Evolutionary conservation across 2,329 filamentous ascomycete genomes (phyloP).

Genomic region (Westerdykella sp.): DNA sequence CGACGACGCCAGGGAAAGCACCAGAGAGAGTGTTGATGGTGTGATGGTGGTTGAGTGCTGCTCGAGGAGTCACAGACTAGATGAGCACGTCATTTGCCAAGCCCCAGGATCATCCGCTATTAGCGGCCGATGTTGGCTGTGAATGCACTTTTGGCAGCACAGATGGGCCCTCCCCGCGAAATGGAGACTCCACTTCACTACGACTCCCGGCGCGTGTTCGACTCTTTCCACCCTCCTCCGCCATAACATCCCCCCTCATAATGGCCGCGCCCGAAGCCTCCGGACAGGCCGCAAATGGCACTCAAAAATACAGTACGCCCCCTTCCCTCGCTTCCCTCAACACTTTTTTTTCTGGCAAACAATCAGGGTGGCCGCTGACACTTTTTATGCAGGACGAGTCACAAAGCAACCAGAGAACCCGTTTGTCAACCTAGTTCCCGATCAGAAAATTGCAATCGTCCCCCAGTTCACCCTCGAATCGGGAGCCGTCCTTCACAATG

Average conservation of each 20-base stretch:
- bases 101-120: constrained; percentile 12
- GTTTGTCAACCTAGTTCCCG: constrained; percentile 75
- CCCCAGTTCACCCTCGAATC: constrained; percentile 91
- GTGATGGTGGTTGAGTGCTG: neutral
- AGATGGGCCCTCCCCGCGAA: constrained; percentile 23
- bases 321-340: neutral
- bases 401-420: constrained; percentile 79
- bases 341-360: constrained; percentile 4
- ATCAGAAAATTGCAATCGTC: constrained; percentile 80
- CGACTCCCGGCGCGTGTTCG: constrained; percentile 9
- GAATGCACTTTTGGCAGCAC: constrained; percentile 13
- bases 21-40: neutral
- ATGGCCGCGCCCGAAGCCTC: constrained; percentile 16
- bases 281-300: constrained; percentile 15
- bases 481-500: constrained; percentile 73
- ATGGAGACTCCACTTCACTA: constrained; percentile 11
- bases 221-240: constrained; percentile 4
- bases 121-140: constrained; percentile 16
- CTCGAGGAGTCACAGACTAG: neutral
- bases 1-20: neutral
- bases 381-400: constrained; percentile 25
- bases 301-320: constrained; percentile 19
- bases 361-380: constrained; percentile 15
- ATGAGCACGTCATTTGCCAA: constrained; percentile 15
- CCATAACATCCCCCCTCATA: constrained; percentile 2